These are phyloP conservation scores for Withania somnifera DNA, from an alignment of 305 asterid species.

Conservation along the genomic window DNA sequence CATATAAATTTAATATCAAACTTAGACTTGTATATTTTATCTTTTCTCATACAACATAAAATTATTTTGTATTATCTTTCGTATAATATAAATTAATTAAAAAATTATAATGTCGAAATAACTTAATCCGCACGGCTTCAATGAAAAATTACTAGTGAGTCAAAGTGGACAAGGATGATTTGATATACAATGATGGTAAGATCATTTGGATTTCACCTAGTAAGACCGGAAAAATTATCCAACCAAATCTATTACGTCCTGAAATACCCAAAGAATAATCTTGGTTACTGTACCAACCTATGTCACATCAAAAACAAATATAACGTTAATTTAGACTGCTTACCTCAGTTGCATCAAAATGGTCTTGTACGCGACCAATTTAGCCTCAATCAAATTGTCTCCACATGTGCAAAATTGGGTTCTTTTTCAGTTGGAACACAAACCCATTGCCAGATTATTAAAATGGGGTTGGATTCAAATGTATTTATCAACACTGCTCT, in stretches of 20 bases:
- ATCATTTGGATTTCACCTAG: constrained; percentile 10
- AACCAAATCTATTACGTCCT: constrained; percentile 10
- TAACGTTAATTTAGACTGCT: constrained; percentile 2
- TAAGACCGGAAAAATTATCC: constrained; percentile 1
- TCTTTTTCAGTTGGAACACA: constrained; percentile 24
- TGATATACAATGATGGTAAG: constrained; percentile 21
- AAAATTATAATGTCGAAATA: no score
- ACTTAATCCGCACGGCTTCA: no score
- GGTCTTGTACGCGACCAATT: constrained; percentile 19
- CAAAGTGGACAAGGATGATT: neutral
- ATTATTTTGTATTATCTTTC: no score
- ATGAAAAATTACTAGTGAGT: no score
- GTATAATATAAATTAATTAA: no score
- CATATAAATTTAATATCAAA: no score
- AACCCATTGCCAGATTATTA: constrained; percentile 32
- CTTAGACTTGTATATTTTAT: no score
- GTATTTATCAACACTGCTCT: constrained; percentile 40
- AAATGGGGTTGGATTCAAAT: constrained; percentile 37
- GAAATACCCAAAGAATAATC: neutral
- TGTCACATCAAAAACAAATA: neutral
- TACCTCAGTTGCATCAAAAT: constrained; percentile 17
- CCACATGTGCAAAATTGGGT: constrained; percentile 29
- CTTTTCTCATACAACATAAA: no score
- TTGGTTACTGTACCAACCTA: neutral
- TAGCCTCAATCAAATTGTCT: constrained; percentile 30